These are phyloP conservation scores for Panellus pusillus DNA, from an alignment of 768 basidiomycete genomes.

Conservation along the genomic window DNA sequence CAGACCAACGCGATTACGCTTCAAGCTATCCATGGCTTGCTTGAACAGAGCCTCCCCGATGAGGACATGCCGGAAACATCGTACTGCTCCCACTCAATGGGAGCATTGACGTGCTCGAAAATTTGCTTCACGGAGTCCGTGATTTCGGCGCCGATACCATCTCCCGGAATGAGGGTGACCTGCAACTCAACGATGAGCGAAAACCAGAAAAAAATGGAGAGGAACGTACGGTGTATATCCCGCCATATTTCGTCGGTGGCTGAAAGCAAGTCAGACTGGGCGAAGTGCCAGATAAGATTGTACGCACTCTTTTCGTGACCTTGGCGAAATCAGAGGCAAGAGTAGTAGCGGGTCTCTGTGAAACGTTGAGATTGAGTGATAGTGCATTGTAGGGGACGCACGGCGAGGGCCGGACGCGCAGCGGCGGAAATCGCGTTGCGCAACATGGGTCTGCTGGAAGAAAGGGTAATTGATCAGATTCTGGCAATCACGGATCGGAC, in stretches of 20 bases:
- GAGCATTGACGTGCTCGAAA: slow-evolving; percentile 95
- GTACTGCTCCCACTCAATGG: slow-evolving; percentile 99
- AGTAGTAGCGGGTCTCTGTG: slow-evolving; percentile 70
- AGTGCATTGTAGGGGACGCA: slow-evolving; percentile 30
- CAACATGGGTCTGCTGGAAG: slow-evolving; percentile 48
- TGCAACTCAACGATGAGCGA: slow-evolving; percentile 35
- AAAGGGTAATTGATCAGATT: slow-evolving; percentile 19
- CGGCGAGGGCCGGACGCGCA: slow-evolving; percentile 57
- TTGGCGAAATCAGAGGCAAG: slow-evolving; percentile 78
- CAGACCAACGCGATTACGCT: slow-evolving; percentile 95
- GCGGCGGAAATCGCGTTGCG: slow-evolving; percentile 62
- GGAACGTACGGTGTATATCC: slow-evolving; percentile 78
- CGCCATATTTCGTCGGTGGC: slow-evolving; percentile 89
- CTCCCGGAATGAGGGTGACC: slow-evolving; percentile 97
- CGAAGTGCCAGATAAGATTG: slow-evolving; percentile 14
- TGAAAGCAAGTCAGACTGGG: slow-evolving; percentile 31
- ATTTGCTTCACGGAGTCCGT: slow-evolving; percentile 99
- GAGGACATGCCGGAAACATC: slow-evolving; percentile 96
- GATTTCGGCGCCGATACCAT: slow-evolving; percentile 96
- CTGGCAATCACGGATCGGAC: not conserved
- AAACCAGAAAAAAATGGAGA: slow-evolving; percentile 6
- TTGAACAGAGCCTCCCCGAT: slow-evolving; percentile 91
- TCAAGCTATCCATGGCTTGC: slow-evolving; percentile 96
- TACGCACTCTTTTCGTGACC: slow-evolving; percentile 66
- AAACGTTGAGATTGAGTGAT: slow-evolving; percentile 10